phyloP scores from a whole-genome alignment of 768 basidiomycete genomes.

The Holtermanniella nyarrowii region DNA sequence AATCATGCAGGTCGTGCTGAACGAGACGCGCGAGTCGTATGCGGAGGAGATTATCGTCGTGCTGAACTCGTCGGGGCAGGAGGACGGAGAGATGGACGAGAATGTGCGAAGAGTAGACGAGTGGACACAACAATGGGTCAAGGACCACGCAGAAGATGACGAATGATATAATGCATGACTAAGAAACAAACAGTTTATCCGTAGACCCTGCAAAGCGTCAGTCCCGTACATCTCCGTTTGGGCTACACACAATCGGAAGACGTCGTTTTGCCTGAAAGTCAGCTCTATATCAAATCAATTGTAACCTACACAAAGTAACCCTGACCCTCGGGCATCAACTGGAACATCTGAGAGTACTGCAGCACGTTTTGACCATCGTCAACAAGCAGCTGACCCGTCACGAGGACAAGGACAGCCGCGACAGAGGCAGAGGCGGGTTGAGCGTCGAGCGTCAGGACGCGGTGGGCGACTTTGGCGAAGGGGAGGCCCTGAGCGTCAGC shows the following conservation, averaged over 20 bases:
- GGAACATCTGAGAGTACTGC: constrained; percentile 87
- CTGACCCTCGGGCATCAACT: constrained; percentile 58
- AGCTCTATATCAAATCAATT: not conserved
- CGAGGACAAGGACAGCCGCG: constrained; percentile 62
- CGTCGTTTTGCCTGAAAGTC: constrained; percentile 62
- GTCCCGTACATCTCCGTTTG: constrained; percentile 7
- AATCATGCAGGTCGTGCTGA: constrained; percentile 85
- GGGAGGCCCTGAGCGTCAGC: constrained; percentile 53
- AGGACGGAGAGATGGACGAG: constrained; percentile 65
- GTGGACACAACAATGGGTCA: constrained; percentile 71
- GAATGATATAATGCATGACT: not conserved
- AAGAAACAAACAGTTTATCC: constrained; percentile 1
- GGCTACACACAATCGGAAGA: constrained; percentile 56
- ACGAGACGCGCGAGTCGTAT: constrained; percentile 82
- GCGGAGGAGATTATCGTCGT: constrained; percentile 76
- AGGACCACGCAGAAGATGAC: constrained; percentile 20
- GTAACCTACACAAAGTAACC: constrained; percentile 73
- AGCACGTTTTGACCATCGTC: constrained; percentile 72
- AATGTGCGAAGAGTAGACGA: constrained; percentile 79
- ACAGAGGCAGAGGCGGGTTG: constrained; percentile 63
- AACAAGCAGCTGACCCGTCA: constrained; percentile 78
- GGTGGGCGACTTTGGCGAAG: constrained; percentile 71
- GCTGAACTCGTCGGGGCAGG: constrained; percentile 55
- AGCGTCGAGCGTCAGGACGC: constrained; percentile 69
- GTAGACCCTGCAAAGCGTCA: constrained; percentile 9